Conservation (phyloP, 2,329 filamentous ascomycete genomes). For the Phyllosticta capitalensis region DNA sequence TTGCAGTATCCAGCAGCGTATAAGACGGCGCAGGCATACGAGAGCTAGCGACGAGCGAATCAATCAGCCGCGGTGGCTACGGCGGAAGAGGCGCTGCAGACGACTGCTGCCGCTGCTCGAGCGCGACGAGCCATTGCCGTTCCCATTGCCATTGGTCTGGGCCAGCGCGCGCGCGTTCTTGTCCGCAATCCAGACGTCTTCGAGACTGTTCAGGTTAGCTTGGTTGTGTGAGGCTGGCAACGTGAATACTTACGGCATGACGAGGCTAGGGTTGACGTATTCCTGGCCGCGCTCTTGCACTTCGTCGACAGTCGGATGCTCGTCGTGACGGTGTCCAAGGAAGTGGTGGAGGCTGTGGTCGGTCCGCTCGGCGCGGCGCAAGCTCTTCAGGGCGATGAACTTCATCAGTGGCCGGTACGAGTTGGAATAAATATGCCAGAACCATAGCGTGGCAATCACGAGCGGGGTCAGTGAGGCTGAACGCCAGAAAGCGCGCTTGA, state of each 20-base stretch:
- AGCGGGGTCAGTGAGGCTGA: slow-evolving; percentile 68
- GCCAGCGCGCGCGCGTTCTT: slow-evolving; percentile 1
- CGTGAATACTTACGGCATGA: slow-evolving; percentile 48
- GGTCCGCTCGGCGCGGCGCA: slow-evolving; percentile 53
- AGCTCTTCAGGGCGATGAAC: slow-evolving; percentile 84
- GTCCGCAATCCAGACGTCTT: slow-evolving; percentile 55
- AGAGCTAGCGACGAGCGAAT: not conserved
- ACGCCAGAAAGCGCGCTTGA: slow-evolving; percentile 62
- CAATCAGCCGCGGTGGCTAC: not conserved
- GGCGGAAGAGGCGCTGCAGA: slow-evolving; percentile 3
- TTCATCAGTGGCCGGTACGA: slow-evolving; percentile 83
- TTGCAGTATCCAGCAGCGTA: no score
- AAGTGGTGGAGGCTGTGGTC: slow-evolving; percentile 26
- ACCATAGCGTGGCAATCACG: slow-evolving; percentile 75
- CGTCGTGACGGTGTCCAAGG: slow-evolving; percentile 16
- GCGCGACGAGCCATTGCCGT: not conserved
- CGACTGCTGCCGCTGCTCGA: not conserved
- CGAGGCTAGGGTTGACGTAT: slow-evolving; percentile 70
- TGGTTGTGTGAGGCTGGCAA: slow-evolving; percentile 6
- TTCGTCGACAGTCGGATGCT: slow-evolving; percentile 58
- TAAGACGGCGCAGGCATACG: no score
- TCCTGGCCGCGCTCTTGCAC: slow-evolving; percentile 57
- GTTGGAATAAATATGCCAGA: slow-evolving; percentile 68
- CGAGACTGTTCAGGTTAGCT: slow-evolving; percentile 39
- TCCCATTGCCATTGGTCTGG: not conserved